Evolutionary conservation across 345 rosid genomes (phyloP), one percentile per base, ranked within the genome.

Genomic region (Turritis glabra): DNA sequence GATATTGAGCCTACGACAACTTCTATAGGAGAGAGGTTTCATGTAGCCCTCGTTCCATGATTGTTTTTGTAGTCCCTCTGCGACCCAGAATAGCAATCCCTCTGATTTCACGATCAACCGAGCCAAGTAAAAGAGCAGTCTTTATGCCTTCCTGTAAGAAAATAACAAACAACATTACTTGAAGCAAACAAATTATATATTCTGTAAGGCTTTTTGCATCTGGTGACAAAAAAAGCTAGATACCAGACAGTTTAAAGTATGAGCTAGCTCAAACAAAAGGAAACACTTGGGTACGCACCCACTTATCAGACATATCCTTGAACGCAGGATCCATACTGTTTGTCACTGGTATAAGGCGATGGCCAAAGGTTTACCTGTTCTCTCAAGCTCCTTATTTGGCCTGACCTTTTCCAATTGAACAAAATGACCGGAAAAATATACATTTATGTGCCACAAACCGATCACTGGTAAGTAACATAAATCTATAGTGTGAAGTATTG

Each of bases 1-100:
- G 92, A 75, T 18, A 86, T 81, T 54, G 98, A 94, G 53, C 93
- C 91, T 44, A 68, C 84, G 70, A 94, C 96, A 14, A 88, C 97
- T 81, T 94, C n/a, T n/a, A n/a, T n/a, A n/a, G n/a, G n/a, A n/a
- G n/a, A n/a, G n/a, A n/a, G n/a, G n/a, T n/a, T n/a, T n/a, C n/a
- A n/a, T n/a, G n/a, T n/a, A n/a, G n/a, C n/a, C n/a, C n/a, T n/a
- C n/a, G n/a, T n/a, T n/a, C n/a, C n/a, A n/a, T n/a, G n/a, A n/a
- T 81, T 14, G 96, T 91, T 82, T 91, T 91, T 55, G 96, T 93
- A 53, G 96, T 89, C 70, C 95, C 98, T 80, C 98, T 85, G 67
- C 77, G 88, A 60, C 96, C 97, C 54, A 88, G 86, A 23, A 94
- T 83, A 57, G 95, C 97, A 78, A 91, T 86, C 71, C 98, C 97